Evolutionary conservation across 2,329 filamentous ascomycete species (phyloP), one percentile per base, ranked within the genome.

Genomic region (Cucurbitaria berberidis): DNA sequence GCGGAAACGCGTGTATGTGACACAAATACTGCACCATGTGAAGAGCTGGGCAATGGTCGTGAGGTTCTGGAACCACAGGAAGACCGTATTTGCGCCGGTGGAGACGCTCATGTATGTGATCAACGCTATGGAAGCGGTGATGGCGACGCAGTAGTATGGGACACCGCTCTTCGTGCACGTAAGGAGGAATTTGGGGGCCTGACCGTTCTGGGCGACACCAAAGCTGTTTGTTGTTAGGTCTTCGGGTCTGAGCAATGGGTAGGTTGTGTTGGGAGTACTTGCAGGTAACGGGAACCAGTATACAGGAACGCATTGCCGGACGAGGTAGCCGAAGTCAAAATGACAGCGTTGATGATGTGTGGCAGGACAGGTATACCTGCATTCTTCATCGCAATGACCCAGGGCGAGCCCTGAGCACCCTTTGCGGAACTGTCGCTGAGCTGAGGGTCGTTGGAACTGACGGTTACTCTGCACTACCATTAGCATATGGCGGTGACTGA

Each of bases 281-380:
- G n/a, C n/a, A 85, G 75, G 50, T 80, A 80, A 55, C 82, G 78
- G 6, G 80, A 82, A 10, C 79, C 80, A 2, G 79, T 78, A 63
- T 81, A 81, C 46, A 92, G 77, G 65, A 82, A 84, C 60, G 88
- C 85, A 62, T 91, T 91, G 0, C 84, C 86, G 0, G 88, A 82
- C 0, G 88, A 90, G 75, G 85, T 87, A 0, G 87, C 88, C 0
- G 87, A 89, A 0, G 86, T 89, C 60, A 92, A 81, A 62, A 93
- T 87, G 22, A 92, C 80, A 30, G 88, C 89, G 70, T 93, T 93
- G 74, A 93, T 86, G 48, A 93, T 83, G 5, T 85, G 86, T 0
- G 88, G 87, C 4, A 92, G 82, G 6, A 82, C 86, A 4, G 78
- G 80, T 51, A 92, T 86, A 0, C 87, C 85, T 2, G 89, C 89